These are phyloP conservation scores for Fusarium sp. DNA, from an alignment of 2,329 filamentous ascomycete genomes.

Conservation along the genomic window DNA sequence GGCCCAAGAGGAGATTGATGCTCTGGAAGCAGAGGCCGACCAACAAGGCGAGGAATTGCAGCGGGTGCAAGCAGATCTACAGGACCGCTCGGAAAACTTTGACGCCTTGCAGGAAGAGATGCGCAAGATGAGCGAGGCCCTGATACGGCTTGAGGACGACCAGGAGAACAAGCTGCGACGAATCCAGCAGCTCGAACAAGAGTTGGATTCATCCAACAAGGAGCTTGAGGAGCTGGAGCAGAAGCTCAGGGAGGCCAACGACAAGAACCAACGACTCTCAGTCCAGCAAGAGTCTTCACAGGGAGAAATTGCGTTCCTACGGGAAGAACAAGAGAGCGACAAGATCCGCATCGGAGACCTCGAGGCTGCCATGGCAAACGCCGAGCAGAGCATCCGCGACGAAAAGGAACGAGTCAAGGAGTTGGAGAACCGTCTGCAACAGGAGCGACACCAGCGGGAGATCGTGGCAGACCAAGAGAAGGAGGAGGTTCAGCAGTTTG, in stretches of 20 bases:
- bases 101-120: slow-evolving; percentile 93
- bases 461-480: slow-evolving; percentile 90
- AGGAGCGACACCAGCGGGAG: slow-evolving; percentile 88
- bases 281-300: slow-evolving; percentile 95
- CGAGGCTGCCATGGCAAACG: slow-evolving; percentile 82
- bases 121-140: slow-evolving; percentile 87
- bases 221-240: slow-evolving; percentile 90
- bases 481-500: slow-evolving; percentile 91
- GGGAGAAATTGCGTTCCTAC: slow-evolving; percentile 91
- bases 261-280: slow-evolving; percentile 87
- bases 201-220: slow-evolving; percentile 84
- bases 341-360: slow-evolving; percentile 98
- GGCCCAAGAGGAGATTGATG: slow-evolving; percentile 75
- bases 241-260: slow-evolving; percentile 84
- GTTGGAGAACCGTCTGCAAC: slow-evolving; percentile 79
- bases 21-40: slow-evolving; percentile 78
- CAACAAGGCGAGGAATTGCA: slow-evolving; percentile 78
- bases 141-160: slow-evolving; percentile 90
- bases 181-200: slow-evolving; percentile 85
- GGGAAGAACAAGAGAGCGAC: slow-evolving; percentile 96
- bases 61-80: slow-evolving; percentile 77
- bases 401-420: slow-evolving; percentile 83
- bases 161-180: slow-evolving; percentile 82
- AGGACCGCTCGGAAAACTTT: slow-evolving; percentile 86
- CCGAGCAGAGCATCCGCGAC: slow-evolving; percentile 84